Base-by-base conservation (phyloP, 2,329 filamentous ascomycete genomes). In the Neonectria coccinea region DNA sequence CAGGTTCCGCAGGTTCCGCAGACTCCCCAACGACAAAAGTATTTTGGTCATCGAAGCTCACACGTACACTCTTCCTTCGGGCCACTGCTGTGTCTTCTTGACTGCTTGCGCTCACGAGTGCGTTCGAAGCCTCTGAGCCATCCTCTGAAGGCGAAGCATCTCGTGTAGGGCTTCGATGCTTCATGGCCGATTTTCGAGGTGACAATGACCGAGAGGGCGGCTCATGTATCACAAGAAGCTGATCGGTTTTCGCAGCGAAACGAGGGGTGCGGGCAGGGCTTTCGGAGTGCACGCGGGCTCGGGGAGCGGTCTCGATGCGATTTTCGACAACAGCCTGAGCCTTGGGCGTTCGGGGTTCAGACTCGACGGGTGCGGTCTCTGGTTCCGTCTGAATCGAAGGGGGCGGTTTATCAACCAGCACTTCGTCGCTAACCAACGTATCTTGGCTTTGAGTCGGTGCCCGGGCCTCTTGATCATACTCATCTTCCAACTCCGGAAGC, bases 1-100 rank as follows among this genome's bases (percentile, higher is more conserved):
- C 82, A 1, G 76, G 69, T 48, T 81, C 77, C 2, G 77, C 71
- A 4, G 76, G 68, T 10, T 77, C 73, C 8, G 78, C 78, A 10
- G 83, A 78, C 56, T 88, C 83, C 7, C 84, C 85, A 22, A 88
- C 82, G 2, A 88, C 79, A 10, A 86, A 79, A 9, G 84, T 86
- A n/a, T 79, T 83, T 36, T 86, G 85, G 54, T 93, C 91, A 67
- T 93, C 90, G 74, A 94, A 97, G 79, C 93, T 97, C 51, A 94
- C 92, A 25, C 92, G 84, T 1, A 87, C 86, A 42, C 84, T 86
- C 77, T 91, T 93, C 79, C 89, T 93, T 64, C 87, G 83, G 18
- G 78, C 71, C 1, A 77, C 33, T 2, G 72, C 53, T 1, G 72
- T 27, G 11, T 86, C 84, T 2, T 84, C 81, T 7, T 74, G 72